These are phyloP conservation scores for Henckelia pumila DNA, from an alignment of 257 asterid species.

Conservation along the genomic window DNA sequence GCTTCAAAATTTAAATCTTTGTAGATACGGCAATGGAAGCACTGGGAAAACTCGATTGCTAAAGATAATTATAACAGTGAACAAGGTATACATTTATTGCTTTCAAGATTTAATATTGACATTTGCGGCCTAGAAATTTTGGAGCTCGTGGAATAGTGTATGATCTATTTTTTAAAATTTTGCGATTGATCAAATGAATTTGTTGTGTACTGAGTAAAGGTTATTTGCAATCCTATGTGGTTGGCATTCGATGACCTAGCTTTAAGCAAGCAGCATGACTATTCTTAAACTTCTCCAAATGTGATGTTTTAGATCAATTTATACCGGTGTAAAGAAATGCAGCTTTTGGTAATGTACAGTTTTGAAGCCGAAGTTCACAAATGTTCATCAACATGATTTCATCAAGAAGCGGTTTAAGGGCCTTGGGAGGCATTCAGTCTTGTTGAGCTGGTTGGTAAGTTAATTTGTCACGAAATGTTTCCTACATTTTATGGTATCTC, in stretches of 20 bases:
- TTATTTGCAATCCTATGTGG: neutral
- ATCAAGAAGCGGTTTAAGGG: slow-evolving; percentile 80
- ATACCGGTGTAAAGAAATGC: neutral
- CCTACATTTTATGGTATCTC: neutral
- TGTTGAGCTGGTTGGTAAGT: slow-evolving; percentile 84
- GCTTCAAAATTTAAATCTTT: slow-evolving; percentile 13
- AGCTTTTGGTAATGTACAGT: slow-evolving; percentile 34
- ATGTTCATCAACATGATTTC: slow-evolving; percentile 86
- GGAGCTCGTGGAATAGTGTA: neutral
- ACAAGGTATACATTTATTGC: slow-evolving; percentile 41
- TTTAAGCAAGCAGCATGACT: neutral
- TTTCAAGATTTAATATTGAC: too few species aligned
- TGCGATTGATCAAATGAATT: neutral
- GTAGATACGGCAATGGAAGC: slow-evolving; percentile 95
- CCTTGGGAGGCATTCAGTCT: slow-evolving; percentile 49
- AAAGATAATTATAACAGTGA: slow-evolving; percentile 47
- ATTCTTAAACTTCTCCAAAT: too few species aligned
- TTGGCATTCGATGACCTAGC: neutral
- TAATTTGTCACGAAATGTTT: slow-evolving; percentile 3
- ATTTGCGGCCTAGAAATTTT: too few species aligned
- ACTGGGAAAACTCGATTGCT: slow-evolving; percentile 80
- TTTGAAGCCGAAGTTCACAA: slow-evolving; percentile 58
- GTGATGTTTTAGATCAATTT: too few species aligned
- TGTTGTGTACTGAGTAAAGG: neutral
- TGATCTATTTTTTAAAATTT: neutral